Conservation (phyloP, 1,284 basidiomycete genomes). For the Cryptococcus jaspeensis region DNA sequence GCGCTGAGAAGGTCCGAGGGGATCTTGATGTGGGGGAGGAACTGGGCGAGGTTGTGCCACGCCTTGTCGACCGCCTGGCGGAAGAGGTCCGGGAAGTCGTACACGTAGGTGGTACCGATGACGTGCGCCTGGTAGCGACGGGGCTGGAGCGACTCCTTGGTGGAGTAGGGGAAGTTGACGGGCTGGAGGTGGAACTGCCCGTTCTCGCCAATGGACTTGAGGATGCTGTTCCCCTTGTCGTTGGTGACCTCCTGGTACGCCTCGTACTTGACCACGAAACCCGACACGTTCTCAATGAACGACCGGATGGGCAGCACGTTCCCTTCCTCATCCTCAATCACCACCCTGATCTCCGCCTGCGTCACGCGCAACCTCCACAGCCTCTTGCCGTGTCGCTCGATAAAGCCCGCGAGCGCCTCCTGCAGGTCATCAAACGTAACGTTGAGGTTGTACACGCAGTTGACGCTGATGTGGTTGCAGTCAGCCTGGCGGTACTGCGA, state of each 20-base stretch:
- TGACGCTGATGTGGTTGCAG: conserved; percentile 96
- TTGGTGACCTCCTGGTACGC: conserved; percentile 98
- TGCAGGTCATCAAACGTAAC: conserved; percentile 96
- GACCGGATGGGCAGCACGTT: conserved; percentile 94
- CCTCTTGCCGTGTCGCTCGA: conserved; percentile 95
- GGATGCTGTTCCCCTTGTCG: conserved; percentile 87
- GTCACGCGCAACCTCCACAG: conserved; percentile 98
- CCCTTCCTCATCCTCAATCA: conserved; percentile 88
- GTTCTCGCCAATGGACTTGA: conserved; percentile 89
- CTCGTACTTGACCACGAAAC: conserved; percentile 97
- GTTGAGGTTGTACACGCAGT: conserved; percentile 94
- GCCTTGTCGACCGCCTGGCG: conserved; percentile 92
- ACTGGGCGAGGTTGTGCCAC: conserved; percentile 73
- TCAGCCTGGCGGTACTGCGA: conserved; percentile 84
- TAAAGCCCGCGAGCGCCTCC: conserved; percentile 93
- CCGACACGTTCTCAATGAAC: conserved; percentile 97
- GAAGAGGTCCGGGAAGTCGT: conserved; percentile 99
- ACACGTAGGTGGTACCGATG: conserved; percentile 96
- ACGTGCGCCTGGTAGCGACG: conserved; percentile 99
- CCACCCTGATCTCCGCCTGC: conserved; percentile 91
- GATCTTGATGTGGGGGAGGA: conserved; percentile 65
- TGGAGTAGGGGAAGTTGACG: conserved; percentile 87
- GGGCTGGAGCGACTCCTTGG: conserved; percentile 98
- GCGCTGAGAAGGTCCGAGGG: conserved; percentile 79
- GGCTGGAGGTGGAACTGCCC: conserved; percentile 91